Evolutionary conservation across 441 rosid species (phyloP), one percentile per base, ranked within the genome.

Genomic region (Erysimum pusillum): DNA sequence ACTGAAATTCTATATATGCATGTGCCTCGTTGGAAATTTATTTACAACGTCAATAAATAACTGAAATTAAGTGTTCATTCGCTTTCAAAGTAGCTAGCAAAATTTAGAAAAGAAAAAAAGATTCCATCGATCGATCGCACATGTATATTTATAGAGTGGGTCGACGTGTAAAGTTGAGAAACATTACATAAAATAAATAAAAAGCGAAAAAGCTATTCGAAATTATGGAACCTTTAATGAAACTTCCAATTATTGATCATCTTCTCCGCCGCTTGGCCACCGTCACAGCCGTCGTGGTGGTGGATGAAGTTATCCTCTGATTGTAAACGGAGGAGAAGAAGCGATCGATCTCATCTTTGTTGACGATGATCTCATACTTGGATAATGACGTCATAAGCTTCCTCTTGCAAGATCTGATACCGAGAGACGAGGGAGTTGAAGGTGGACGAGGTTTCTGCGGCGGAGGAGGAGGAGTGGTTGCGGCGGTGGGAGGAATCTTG

Each of bases 391-490:
- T 67, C 77, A 78, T 35, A 15, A 78, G 81, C 74, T 78, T 78
- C 42, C 81, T 73, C 48, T 73, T 78, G 70, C 81, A 78, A 78
- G 81, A 73, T 73, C 77, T 78, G 36, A 45, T 35, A 39, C 17
- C 15, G 7, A 78, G 74, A 59, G 81, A 66, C 4, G 77, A 60
- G 38, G 78, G 73, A 0, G 67, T 41, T 0, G 63, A 62, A 42
- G 81, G 60, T 34, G 81, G 78, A 7, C 74, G 77, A 2, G 60
- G 77, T 67, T 78, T 78, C 31, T 78, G 81, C 6, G 81, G 81
- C 3, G 81, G 77, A 13, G 81, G 77, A 42, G 81, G 81, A 66
- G 81, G 81, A 67, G 81, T 78, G 15, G 81, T 78, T 53, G 74
- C 77, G 65, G 74, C 73, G 63, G 52, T 34, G 11, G 70, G 78